Evolutionary conservation across 768 basidiomycete species (phyloP), one percentile per base, ranked within the genome.

Genomic region (Mycena sanguinolenta): DNA sequence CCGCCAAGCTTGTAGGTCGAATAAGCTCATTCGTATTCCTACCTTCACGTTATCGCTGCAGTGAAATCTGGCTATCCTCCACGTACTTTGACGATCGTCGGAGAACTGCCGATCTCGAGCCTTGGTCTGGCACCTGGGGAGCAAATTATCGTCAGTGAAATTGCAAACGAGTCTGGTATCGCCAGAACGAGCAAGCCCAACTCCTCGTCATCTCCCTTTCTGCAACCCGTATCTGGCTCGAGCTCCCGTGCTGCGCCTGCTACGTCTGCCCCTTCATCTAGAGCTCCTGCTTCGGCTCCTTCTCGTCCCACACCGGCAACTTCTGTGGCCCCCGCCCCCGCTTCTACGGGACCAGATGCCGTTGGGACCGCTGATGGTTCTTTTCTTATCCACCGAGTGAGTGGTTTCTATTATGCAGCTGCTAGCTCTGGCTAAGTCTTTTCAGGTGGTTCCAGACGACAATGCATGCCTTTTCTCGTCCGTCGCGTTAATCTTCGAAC

Each of bases 391-490:
- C 93, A 95, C 76, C 83, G 92, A 69, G 95, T 94, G 76, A 23
- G 80, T 69, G 3, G n/a, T 30, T 25, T 55, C 19, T 36, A 17
- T 44, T 54, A 30, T 16, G n/a, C n/a, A n/a, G n/a, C n/a, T 17
- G 8, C 55, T 38, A 32, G 13, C 27, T 42, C 19, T 16, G 17
- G 38, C 34, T 55, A 17, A 32, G 30, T 28, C 39, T 71, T 54
- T 71, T 42, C 72, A 94, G 89, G 86, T 96, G 64, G 95, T 97
- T 21, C 97, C 96, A n/a, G 97, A 99, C 76, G 97, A 99, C 81
- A 99, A 99, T 76, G 94, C 95, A 1, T 99, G 97, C 79, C 84
- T 99, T 34, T 99, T 98, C 83, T 93, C 93, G 4, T 91, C 96
- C 3, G 84, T 95, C 53, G 95, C 94, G 19, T 82, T 97, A 49